phyloP scores from a whole-genome alignment of 140 eudicot genomes.

The Senecio squalidus region DNA sequence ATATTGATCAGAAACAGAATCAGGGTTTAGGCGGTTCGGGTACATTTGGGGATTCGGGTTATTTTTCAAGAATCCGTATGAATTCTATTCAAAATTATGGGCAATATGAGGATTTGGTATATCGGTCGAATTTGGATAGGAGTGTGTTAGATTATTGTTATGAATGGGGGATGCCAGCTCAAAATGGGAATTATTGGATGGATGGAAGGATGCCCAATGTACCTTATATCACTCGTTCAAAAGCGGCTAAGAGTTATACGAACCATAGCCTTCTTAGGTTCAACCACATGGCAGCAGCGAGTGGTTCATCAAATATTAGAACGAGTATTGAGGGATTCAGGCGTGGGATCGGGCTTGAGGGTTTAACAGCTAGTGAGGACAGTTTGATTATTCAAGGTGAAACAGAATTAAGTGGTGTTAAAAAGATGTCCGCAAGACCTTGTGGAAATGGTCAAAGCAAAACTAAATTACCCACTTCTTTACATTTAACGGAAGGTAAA shows the following conservation, averaged over 20 bases:
- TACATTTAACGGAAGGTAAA: constrained; percentile 37
- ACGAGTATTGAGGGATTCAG: constrained; percentile 1
- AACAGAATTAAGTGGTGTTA: constrained; percentile 30
- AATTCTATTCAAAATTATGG: constrained; percentile 19
- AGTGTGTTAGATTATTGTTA: constrained; percentile 15
- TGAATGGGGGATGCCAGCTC: constrained; percentile 42
- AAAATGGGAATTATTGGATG: constrained; percentile 15
- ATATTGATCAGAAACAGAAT: constrained; percentile 29
- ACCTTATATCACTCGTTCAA: constrained; percentile 7
- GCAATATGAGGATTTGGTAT: constrained; percentile 15
- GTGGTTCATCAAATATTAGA: constrained; percentile 26
- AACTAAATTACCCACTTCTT: constrained; percentile 21
- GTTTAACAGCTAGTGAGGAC: constrained; percentile 35
- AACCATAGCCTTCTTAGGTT: constrained; percentile 5
- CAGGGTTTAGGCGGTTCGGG: constrained; percentile 25
- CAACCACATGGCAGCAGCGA: constrained; percentile 5
- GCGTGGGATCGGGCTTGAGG: constrained; percentile 11
- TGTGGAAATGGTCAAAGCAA: constrained; percentile 31
- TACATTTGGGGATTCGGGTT: constrained; percentile 25
- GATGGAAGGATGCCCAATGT: constrained; percentile 21
- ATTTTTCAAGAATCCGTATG: constrained; percentile 33
- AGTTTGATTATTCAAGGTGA: constrained; percentile 62
- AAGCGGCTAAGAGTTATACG: constrained; percentile 1
- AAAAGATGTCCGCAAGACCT: constrained; percentile 19
- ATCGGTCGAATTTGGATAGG: constrained; percentile 22